Evolutionary conservation across 176 grass and related monocot genomes (phyloP), one percentile per base, ranked within the genome.

Genomic region (Bolboschoenus planiculmis): DNA sequence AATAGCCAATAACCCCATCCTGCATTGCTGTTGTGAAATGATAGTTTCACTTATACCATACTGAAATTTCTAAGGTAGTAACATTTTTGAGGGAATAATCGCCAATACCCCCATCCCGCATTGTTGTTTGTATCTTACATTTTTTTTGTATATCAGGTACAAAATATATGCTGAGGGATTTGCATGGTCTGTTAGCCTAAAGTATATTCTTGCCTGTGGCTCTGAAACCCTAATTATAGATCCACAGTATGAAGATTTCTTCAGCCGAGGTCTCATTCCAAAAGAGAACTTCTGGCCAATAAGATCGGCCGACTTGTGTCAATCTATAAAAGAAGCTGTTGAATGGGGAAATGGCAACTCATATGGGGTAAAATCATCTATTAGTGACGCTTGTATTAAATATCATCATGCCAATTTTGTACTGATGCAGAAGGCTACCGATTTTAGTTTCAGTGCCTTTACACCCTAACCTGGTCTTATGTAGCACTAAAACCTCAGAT

Each of bases 111-210:
- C 21, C 68, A 73, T 48, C 11, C 10, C 21, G 10, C 70, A 48
- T 27, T 75, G 0, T 7, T 75, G 42, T 30, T 47, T 14, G 5
- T 50, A 50, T 75, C 10, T 73, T 44, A 44, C 54, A 16, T 34
- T 73, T 73, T 23, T 67, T 10, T 30, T n/a, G 9, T 2, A 1
- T 37, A 47, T 76, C 62, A 87, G 90, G 21, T 95, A 91, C 76
- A 98, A 98, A 83, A 93, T 98, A 76, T 98, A 98, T 79, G 89
- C 92, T 21, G 92, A 95, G 56, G 92, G 95, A 67, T 98, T 80
- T 90, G 95, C 92, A 53, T 98, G 95, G 92, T 98, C 92, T 14
- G 92, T 95, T 31, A 98, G 90, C 86, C 92, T 98, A 15, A 98
- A 98, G 9, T 98, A 98, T 81, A 98, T 93, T 56, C 31, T 95